These are phyloP conservation scores for Moesziomyces globuligerus DNA, from an alignment of 1,284 basidiomycete species.

Conservation along the genomic window DNA sequence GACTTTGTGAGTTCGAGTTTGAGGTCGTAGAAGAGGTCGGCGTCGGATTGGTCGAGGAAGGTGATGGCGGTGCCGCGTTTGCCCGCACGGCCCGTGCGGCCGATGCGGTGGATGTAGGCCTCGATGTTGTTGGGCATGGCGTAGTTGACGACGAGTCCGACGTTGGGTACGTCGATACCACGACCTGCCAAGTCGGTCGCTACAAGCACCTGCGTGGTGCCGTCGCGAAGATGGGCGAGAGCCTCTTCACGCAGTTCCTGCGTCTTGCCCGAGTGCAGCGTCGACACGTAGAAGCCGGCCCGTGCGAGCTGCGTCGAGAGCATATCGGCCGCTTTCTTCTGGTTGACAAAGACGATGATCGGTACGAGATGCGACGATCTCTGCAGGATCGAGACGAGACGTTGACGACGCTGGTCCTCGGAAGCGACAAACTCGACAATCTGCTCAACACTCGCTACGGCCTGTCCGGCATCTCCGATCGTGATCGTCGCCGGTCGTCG, in stretches of 20 bases:
- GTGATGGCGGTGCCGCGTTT: slow-evolving; percentile 92
- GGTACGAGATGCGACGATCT: slow-evolving; percentile 80
- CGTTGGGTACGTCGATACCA: slow-evolving; percentile 98
- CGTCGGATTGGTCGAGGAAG: slow-evolving; percentile 93
- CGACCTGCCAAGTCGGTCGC: slow-evolving; percentile 97
- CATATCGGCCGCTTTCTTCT: slow-evolving; percentile 98
- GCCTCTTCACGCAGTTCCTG: slow-evolving; percentile 96
- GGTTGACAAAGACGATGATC: slow-evolving; percentile 98
- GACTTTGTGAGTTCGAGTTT: slow-evolving; percentile 58
- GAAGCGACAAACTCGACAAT: slow-evolving; percentile 89
- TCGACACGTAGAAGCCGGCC: slow-evolving; percentile 85
- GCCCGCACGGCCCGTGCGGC: slow-evolving; percentile 95
- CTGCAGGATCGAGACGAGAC: slow-evolving; percentile 89
- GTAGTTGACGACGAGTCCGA: slow-evolving; percentile 94
- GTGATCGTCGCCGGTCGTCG: slow-evolving; percentile 92
- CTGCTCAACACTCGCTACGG: slow-evolving; percentile 97
- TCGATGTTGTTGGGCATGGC: slow-evolving; percentile 97
- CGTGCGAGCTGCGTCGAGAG: slow-evolving; percentile 90
- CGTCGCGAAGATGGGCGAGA: slow-evolving; percentile 83
- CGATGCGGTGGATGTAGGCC: slow-evolving; percentile 96
- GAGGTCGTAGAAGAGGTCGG: slow-evolving; percentile 80
- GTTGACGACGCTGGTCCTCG: slow-evolving; percentile 94
- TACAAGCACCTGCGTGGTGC: slow-evolving; percentile 83
- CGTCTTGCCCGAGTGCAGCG: slow-evolving; percentile 94
- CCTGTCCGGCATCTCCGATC: slow-evolving; percentile 95